Evolutionary conservation across 2,329 filamentous ascomycete genomes (phyloP).

Genomic region (Cladobotryum protrusum): DNA sequence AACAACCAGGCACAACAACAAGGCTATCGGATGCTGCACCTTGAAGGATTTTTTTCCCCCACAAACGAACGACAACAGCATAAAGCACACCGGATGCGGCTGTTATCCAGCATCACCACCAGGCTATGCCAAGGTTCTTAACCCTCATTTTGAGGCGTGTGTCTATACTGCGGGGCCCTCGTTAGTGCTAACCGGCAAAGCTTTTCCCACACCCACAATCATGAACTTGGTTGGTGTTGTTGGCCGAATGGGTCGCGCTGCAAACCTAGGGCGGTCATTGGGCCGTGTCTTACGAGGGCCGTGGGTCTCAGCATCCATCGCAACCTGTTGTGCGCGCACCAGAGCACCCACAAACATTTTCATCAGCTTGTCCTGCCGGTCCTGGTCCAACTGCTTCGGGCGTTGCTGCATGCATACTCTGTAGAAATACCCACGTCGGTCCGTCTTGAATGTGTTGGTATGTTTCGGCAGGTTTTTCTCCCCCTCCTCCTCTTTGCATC

Average conservation of each 20-base stretch:
- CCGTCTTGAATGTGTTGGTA: too few species aligned
- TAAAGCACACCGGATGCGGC: not conserved
- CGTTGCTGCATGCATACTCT: not conserved
- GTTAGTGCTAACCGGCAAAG: conserved; percentile 10
- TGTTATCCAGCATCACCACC: not conserved
- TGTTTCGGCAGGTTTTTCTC: not conserved
- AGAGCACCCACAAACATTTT: conserved; percentile 7
- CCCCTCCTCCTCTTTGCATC: not conserved
- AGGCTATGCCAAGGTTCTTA: not conserved
- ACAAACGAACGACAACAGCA: too few species aligned
- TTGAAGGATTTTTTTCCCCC: too few species aligned
- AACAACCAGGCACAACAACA: not conserved
- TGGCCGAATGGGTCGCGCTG: conserved; percentile 2
- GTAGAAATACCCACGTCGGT: not conserved
- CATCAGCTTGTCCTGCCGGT: conserved; percentile 10
- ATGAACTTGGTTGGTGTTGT: conserved; percentile 7
- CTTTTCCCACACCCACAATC: conserved; percentile 12
- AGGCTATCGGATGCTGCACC: too few species aligned
- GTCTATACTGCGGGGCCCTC: conserved; percentile 10
- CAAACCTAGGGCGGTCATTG: not conserved
- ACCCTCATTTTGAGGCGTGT: conserved; percentile 9
- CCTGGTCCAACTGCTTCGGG: conserved; percentile 5
- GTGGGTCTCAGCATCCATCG: conserved; percentile 11
- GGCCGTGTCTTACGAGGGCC: conserved; percentile 6
- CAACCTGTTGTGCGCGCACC: conserved; percentile 1